Evolutionary conservation across 75 land plant species (phyloP).

Genomic region (Picea glauca): DNA sequence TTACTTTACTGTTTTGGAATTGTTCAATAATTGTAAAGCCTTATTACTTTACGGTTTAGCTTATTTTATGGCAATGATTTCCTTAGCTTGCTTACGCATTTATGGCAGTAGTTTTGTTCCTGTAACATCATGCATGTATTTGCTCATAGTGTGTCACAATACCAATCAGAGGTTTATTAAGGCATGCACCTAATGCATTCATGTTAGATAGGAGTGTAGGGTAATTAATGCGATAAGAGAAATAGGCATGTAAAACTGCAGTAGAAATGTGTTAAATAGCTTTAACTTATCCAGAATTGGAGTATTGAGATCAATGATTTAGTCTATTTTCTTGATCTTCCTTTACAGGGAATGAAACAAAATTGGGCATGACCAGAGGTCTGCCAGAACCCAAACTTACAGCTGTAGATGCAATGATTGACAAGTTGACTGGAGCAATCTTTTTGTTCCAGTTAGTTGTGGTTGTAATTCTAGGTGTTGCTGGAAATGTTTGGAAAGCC

Average conservation of each 20-base stretch:
- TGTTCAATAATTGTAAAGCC: not conserved
- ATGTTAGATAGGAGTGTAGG: not conserved
- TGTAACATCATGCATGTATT: not conserved
- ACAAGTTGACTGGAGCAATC: constrained; percentile 94
- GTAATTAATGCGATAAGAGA: not conserved
- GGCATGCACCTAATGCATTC: not conserved
- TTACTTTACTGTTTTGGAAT: not conserved
- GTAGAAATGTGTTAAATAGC: not conserved
- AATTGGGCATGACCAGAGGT: constrained; percentile 97
- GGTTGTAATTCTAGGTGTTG: constrained; percentile 85
- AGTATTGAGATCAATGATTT: not conserved
- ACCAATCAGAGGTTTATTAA: not conserved
- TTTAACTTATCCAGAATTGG: not conserved
- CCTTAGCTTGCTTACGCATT: not conserved
- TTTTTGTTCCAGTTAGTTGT: constrained; percentile 93
- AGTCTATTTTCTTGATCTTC: not conserved
- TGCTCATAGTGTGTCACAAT: not conserved
- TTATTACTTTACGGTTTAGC: not conserved
- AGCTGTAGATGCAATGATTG: constrained; percentile 99
- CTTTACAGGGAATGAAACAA: constrained; percentile 88
- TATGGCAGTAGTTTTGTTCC: not conserved
- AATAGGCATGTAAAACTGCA: not conserved
- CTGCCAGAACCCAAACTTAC: constrained; percentile 93
- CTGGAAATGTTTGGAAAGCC: constrained; percentile 94
- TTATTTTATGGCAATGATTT: not conserved